These are phyloP conservation scores for Saururus chinensis DNA, from an alignment of 164 flowering plant species.

Conservation along the genomic window DNA sequence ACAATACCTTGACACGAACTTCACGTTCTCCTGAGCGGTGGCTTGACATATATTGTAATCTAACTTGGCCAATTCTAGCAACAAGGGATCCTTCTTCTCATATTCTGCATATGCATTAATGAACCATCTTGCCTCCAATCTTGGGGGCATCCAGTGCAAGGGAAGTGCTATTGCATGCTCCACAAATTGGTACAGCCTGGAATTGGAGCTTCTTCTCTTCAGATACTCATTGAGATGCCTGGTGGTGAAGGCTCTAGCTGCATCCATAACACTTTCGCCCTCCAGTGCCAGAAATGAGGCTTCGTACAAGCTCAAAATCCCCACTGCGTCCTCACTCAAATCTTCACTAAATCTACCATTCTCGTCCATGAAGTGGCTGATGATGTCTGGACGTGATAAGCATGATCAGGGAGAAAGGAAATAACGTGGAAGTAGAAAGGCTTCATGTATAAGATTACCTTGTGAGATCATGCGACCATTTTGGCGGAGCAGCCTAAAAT, in stretches of 20 bases:
- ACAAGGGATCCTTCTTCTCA: conserved; percentile 1
- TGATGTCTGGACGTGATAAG: conserved; percentile 15
- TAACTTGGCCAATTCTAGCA: conserved; percentile 30
- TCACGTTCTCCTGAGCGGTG: conserved; percentile 21
- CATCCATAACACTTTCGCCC: conserved; percentile 23
- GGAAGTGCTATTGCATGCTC: conserved; percentile 26
- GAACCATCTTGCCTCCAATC: conserved; percentile 28
- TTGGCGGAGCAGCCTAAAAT: too few species aligned
- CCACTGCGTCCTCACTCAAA: conserved; percentile 11
- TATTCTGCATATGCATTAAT: conserved; percentile 11
- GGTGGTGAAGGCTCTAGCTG: conserved; percentile 16
- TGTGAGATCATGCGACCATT: not conserved
- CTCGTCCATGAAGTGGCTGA: conserved; percentile 17
- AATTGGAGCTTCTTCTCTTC: conserved; percentile 7
- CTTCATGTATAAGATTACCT: too few species aligned
- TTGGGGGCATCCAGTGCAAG: conserved; percentile 24
- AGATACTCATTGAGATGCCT: conserved; percentile 7
- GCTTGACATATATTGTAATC: conserved; percentile 39
- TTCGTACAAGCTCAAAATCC: conserved; percentile 28
- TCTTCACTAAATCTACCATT: conserved; percentile 12
- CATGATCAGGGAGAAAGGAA: too few species aligned
- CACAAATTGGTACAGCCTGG: conserved; percentile 6
- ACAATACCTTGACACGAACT: conserved; percentile 22
- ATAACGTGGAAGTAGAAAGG: too few species aligned
- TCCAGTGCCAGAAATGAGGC: conserved; percentile 24